Conservation (phyloP, 228 moss, liverwort and hornwort species). For the Sphagnum magellanicum region DNA sequence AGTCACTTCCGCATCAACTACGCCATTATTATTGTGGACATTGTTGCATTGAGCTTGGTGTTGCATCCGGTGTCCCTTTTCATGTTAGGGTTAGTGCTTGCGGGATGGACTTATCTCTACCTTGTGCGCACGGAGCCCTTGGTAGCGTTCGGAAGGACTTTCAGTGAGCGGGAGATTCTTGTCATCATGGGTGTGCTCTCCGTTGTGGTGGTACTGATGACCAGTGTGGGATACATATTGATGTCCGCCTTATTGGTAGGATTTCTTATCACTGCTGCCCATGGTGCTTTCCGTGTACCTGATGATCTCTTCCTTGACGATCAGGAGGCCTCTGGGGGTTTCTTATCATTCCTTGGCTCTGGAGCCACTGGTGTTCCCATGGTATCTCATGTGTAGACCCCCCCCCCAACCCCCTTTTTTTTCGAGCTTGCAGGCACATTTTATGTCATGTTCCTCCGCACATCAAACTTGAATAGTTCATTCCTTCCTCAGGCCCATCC, state of each 20-base stretch:
- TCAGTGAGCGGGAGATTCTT: constrained; percentile 39
- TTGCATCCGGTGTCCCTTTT: constrained; percentile 20
- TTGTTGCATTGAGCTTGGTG: constrained; percentile 12
- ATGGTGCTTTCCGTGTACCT: constrained; percentile 49
- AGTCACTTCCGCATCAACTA: constrained; percentile 49
- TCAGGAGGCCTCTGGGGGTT: constrained; percentile 40
- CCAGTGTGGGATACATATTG: constrained; percentile 26
- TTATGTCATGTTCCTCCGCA: too few relatives aligned
- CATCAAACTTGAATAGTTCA: too few relatives aligned
- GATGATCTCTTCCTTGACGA: constrained; percentile 64
- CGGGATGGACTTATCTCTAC: constrained; percentile 33
- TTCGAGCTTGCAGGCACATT: background rate
- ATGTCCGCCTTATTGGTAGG: constrained; percentile 23
- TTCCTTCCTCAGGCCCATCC: too few relatives aligned
- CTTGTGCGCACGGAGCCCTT: constrained; percentile 45
- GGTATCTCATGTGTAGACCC: constrained; percentile 26
- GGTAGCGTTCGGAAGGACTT: constrained; percentile 47
- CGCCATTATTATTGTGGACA: constrained; percentile 15
- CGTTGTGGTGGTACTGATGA: constrained; percentile 19
- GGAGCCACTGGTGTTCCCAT: constrained; percentile 23
- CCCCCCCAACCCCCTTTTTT: background rate
- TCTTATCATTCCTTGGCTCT: constrained; percentile 39
- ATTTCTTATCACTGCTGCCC: constrained; percentile 12
- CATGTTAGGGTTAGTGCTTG: constrained; percentile 17
- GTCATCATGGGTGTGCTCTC: constrained; percentile 26